Base-by-base conservation (phyloP, 148 eudicot genomes). In the Rhododendron simsii region DNA sequence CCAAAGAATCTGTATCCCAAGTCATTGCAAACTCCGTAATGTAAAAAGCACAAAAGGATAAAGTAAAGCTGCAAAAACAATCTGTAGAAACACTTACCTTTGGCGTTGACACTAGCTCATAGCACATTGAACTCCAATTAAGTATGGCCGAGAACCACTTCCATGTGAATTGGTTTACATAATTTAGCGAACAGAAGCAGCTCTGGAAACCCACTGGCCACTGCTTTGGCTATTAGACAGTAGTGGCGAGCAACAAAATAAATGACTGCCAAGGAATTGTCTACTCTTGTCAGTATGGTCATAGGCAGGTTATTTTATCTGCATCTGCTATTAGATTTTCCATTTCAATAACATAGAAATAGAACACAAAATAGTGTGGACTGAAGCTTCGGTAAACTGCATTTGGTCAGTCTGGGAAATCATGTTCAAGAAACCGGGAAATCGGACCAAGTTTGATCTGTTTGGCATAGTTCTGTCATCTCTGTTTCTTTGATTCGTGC, bases 221-320 rank as follows among this genome's bases (percentile, higher is more conserved):
- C 77, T 75, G 45, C 77, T 33, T 71, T 71, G 41, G 77, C 77
- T 26, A n/a, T 71, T 3, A 71, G 77, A 71, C 77, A 71, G 77
- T 33, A 33, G 37, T 3, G 16, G 77, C 77, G 11, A 37, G 79
- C 79, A 35, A 18, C 47, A 35, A 37, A 39, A 35, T 14, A 75
- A 75, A 75, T 5, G 79, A 75, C 47, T 39, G 48, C 79, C 39
- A 18, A 5, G 79, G 26, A 74, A 33, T 74, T 5, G 45, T 87
- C 86, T 83, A 23, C 74, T 63, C 65, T 48, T 83, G 79, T 65
- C 83, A 87, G 83, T 33, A 78, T 57, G 82, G 73, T 87, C 79
- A 83, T 83, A 86, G 86, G 83, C 67, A 76, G 18, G 3, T 35
- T 21, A n/a, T 30, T 41, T 26, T 14, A 59, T 45, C 69, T 14